phyloP scores from a whole-genome alignment of 495 filamentous ascomycete genomes.

The Aspergillus mulundensis region DNA sequence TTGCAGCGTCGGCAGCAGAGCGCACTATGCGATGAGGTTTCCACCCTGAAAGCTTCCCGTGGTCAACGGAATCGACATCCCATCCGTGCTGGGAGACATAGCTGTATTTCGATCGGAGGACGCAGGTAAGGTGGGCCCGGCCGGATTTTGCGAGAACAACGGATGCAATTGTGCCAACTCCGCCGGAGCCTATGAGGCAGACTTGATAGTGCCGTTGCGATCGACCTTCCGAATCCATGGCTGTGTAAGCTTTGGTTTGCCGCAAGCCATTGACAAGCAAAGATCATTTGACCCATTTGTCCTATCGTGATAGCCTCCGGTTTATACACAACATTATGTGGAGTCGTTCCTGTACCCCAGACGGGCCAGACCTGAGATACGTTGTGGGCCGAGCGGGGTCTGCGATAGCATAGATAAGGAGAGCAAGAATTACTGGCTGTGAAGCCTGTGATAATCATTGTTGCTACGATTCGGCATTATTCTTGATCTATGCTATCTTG shows the following conservation, averaged over 20 bases:
- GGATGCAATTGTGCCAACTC: slow-evolving; percentile 48
- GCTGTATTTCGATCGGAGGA: slow-evolving; percentile 56
- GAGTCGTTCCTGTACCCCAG: no score
- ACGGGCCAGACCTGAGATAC: no score
- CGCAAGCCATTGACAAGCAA: no score
- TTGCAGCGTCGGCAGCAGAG: neutral
- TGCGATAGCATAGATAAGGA: neutral
- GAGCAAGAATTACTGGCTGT: neutral
- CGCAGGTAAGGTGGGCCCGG: slow-evolving; percentile 37
- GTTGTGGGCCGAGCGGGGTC: no score
- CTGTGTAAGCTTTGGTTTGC: no score
- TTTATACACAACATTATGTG: no score
- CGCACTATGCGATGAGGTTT: slow-evolving; percentile 37
- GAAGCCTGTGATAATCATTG: neutral
- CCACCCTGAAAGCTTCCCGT: slow-evolving; percentile 25
- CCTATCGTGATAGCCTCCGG: no score
- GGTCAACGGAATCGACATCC: slow-evolving; percentile 42
- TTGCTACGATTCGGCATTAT: neutral
- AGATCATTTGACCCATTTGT: no score
- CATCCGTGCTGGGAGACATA: slow-evolving; percentile 45
- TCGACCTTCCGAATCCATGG: no score
- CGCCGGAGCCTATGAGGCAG: slow-evolving; percentile 48
- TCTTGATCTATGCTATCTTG: neutral
- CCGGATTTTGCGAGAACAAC: slow-evolving; percentile 42
- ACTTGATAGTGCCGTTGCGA: neutral